Evolutionary conservation across 495 filamentous ascomycete genomes (phyloP).

Genomic region (Neurospora tetrasperma): DNA sequence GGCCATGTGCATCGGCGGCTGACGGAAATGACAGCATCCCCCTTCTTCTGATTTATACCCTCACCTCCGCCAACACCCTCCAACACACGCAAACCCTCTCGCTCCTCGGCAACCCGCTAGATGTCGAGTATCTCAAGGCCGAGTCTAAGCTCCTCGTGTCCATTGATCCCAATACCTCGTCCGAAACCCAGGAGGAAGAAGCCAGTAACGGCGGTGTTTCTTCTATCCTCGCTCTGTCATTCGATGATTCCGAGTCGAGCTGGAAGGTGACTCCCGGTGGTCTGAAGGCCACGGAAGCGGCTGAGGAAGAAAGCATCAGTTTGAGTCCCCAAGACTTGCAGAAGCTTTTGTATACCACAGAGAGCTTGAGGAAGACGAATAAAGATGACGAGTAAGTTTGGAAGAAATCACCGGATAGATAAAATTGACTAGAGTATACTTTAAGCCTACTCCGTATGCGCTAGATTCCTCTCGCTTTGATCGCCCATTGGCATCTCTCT

Average conservation of each 20-base stretch:
- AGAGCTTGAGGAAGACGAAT: constrained; percentile 53
- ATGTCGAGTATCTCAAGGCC: constrained; percentile 28
- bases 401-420: background rate
- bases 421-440: background rate
- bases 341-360: constrained; percentile 58
- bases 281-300: constrained; percentile 3
- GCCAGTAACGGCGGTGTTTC: constrained; percentile 2
- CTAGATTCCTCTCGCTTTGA: background rate
- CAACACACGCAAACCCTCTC: constrained; percentile 35
- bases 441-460: background rate
- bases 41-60: background rate
- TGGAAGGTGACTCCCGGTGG: constrained; percentile 1
- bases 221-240: constrained; percentile 9
- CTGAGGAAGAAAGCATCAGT: constrained; percentile 16
- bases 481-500: background rate
- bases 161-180: constrained; percentile 39
- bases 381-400: constrained; percentile 17
- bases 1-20: background rate
- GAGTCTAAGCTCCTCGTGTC: constrained; percentile 39
- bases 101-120: constrained; percentile 52
- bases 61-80: constrained; percentile 29
- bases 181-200: constrained; percentile 9
- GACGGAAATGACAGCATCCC: background rate
- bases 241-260: constrained; percentile 8
- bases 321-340: constrained; percentile 34